Conservation (phyloP, 2,329 filamentous ascomycete genomes). For the Nectriaceae sp. region DNA sequence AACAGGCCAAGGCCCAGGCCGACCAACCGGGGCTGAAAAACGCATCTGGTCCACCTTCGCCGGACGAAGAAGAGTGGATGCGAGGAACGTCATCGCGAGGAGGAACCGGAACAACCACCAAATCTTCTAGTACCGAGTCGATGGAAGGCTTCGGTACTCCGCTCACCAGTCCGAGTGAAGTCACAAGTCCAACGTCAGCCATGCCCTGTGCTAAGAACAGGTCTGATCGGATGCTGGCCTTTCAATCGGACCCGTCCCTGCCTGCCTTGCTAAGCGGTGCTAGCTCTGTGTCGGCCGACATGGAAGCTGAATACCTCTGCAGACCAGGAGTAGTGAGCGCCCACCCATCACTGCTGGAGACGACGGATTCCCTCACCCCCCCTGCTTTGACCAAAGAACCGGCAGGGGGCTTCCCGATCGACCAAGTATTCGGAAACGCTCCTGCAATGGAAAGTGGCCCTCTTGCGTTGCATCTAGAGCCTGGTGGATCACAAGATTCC, state of each 20-base stretch:
- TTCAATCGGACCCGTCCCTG: constrained; percentile 65
- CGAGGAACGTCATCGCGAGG: constrained; percentile 38
- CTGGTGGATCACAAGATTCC: constrained; percentile 17
- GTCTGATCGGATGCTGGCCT: constrained; percentile 51
- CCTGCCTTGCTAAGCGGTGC: constrained; percentile 64
- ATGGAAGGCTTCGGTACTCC: constrained; percentile 51
- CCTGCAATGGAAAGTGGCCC: constrained; percentile 36
- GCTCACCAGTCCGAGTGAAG: constrained; percentile 56
- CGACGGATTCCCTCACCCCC: constrained; percentile 56
- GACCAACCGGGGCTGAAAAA: constrained; percentile 29
- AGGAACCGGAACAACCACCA: constrained; percentile 45
- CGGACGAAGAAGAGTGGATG: constrained; percentile 42
- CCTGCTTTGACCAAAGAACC: constrained; percentile 52
- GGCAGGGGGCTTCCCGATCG: constrained; percentile 47
- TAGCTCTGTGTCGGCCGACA: constrained; percentile 64
- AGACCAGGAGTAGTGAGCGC: constrained; percentile 47
- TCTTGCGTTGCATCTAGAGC: constrained; percentile 31
- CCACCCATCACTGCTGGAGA: constrained; percentile 48
- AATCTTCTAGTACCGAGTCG: constrained; percentile 56
- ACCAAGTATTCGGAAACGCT: constrained; percentile 37
- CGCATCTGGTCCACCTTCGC: constrained; percentile 47
- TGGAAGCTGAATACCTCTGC: constrained; percentile 61
- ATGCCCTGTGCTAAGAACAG: constrained; percentile 42
- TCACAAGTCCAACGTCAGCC: constrained; percentile 49
- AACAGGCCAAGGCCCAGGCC: constrained; percentile 9